A percentile compares a stretch with the other conserved stretches of the same genome.
These are phyloP conservation scores for Amaranthus hypochondriacus DNA, from an alignment of 148 eudicot species.

Conservation along the genomic window DNA sequence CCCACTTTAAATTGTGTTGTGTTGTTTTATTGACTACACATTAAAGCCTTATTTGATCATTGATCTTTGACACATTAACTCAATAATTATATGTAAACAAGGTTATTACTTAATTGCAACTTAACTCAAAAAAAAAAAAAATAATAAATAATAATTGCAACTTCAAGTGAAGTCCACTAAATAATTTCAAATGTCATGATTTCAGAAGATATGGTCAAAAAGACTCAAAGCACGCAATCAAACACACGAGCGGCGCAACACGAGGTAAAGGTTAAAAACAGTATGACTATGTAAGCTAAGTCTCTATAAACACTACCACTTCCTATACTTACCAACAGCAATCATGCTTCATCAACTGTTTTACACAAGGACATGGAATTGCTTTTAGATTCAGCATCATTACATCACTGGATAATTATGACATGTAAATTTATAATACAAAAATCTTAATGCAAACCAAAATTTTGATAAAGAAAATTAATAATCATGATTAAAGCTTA, in stretches of 20 bases:
- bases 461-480: background rate
- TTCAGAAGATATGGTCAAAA: constrained; percentile 3
- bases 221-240: constrained; percentile 16
- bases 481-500: background rate
- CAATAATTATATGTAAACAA: no score
- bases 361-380: constrained; percentile 16
- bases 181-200: constrained; percentile 1
- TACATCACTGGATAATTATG: background rate
- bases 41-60: no score
- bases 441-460: background rate
- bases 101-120: no score
- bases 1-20: no score
- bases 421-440: background rate
- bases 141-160: background rate
- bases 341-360: constrained; percentile 11
- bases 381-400: constrained; percentile 9
- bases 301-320: background rate
- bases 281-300: background rate
- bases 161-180: background rate
- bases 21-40: no score
- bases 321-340: background rate
- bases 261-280: constrained; percentile 1
- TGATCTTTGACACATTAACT: no score
- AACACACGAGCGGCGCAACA: constrained; percentile 22
- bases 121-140: background rate